Base-by-base conservation (phyloP, 78 protist genomes). In the Speleostelium caveatum region DNA sequence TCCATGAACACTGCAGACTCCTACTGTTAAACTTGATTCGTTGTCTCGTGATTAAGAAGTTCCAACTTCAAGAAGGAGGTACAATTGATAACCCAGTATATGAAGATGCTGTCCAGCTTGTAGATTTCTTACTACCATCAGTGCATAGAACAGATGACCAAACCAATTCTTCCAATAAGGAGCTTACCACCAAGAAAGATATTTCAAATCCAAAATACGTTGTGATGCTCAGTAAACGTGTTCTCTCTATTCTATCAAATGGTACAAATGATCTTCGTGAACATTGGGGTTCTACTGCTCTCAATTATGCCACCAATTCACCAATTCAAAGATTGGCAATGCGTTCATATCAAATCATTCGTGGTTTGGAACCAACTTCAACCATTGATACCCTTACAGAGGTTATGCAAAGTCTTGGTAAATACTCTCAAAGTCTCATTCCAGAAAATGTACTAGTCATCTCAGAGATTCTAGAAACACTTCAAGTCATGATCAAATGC, bases 1-100 rank as follows among this genome's bases (percentile, higher is more conserved):
- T 88, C n/a, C 87, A 88, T 33, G 94, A 88, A 45, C 94, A 88
- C 49, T 76, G 89, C 35, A 61, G 94, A n/a, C n/a, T 75, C 55
- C 35, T 88, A 12, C 49, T 88, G 26, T 38, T 88, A 28, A 88
- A 88, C 56, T 51, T 88, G 45, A 75, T 88, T 36, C 60, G 87
- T 24, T 72, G 38, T 45, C 66, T 88, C 8, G 94, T 88, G 12
- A 83, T 83, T 22, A 83, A 83, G 36, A 83, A 83, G 26, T 83
- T 45, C 26, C 91, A 83, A 30, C 22, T 72, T 30, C 78, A 51
- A 53, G 78, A 72, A 33, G 78, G 38, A 5, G 71, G 91, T 28
- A 69, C 51, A 0, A 67, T 74, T 26, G 79, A 83, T 24, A 51
- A 49, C 22, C 30, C 74, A 1, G 16, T 42, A 17, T 83, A 83